These are phyloP conservation scores for Tephrocybe sp. DNA, from an alignment of 768 basidiomycete species.

Conservation along the genomic window DNA sequence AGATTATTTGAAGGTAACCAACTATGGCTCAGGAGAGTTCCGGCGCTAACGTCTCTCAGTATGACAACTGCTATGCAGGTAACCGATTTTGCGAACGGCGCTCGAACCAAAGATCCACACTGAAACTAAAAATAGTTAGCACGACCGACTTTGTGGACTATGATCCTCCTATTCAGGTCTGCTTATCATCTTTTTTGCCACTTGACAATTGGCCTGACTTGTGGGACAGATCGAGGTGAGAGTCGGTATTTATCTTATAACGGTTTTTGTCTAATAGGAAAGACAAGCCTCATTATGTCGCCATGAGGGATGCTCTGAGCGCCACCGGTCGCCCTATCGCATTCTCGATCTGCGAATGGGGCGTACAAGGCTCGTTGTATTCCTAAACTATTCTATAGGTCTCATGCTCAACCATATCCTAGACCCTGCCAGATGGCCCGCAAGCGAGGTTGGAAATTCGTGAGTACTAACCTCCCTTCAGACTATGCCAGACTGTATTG, in stretches of 20 bases:
- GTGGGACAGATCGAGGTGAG: conserved; percentile 31
- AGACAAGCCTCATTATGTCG: conserved; percentile 34
- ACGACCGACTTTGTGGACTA: conserved; percentile 43
- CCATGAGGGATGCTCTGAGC: conserved; percentile 45
- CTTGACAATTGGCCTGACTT: background rate
- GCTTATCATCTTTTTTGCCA: conserved; percentile 4
- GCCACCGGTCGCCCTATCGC: conserved; percentile 44
- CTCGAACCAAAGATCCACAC: background rate
- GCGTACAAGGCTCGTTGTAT: conserved; percentile 33
- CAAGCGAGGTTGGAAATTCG: conserved; percentile 42
- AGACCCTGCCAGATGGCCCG: conserved; percentile 52
- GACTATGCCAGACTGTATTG: background rate
- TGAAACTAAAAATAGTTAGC: conserved; percentile 23
- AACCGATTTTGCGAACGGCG: background rate
- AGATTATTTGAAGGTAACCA: conserved; percentile 37
- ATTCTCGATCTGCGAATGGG: conserved; percentile 50
- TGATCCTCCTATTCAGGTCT: conserved; percentile 38
- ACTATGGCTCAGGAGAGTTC: background rate
- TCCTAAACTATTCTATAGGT: too few species aligned
- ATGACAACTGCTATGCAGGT: conserved; percentile 51
- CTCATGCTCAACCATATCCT: background rate
- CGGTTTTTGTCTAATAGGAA: background rate
- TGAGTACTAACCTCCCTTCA: conserved; percentile 17
- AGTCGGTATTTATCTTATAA: background rate
- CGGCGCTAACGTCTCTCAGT: conserved; percentile 20